Conservation (phyloP, 306 rosid species). For the Cicer cuneatum region DNA sequence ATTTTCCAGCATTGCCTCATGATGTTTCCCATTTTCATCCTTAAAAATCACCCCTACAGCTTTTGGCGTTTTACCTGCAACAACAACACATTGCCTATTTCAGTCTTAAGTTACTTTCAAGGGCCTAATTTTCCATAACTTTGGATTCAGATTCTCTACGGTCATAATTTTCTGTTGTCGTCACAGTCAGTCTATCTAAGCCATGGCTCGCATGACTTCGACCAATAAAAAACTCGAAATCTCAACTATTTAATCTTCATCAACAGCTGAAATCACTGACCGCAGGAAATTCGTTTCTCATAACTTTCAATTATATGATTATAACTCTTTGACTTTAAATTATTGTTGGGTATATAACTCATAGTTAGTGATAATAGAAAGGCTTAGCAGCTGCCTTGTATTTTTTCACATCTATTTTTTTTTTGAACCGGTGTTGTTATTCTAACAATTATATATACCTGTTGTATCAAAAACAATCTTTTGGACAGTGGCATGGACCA, state of each 20-base stretch:
- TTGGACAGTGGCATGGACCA: conserved; percentile 79
- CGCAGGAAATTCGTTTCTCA: not conserved
- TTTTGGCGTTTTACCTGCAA: conserved; percentile 69
- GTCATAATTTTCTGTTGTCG: not conserved
- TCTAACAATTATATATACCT: conserved; percentile 43
- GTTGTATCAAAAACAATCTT: conserved; percentile 71
- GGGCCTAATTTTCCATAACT: not conserved
- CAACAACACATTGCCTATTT: not conserved
- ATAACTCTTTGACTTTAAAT: not conserved
- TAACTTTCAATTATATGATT: not conserved
- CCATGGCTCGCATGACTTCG: not conserved
- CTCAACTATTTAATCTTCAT: not conserved
- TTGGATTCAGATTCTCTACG: not conserved
- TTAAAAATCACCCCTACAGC: conserved; percentile 81
- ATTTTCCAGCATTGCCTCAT: conserved; percentile 62
- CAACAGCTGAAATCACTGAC: not conserved
- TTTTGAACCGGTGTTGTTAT: no score
- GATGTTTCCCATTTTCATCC: conserved; percentile 84
- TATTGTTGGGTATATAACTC: no score
- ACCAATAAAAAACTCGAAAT: not conserved
- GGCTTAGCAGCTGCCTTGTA: no score
- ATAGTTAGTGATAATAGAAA: no score
- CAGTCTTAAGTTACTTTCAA: conserved; percentile 27
- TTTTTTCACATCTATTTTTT: no score
- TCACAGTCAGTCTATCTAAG: not conserved